A percentile compares a stretch with the other conserved stretches of the same genome.
Evolutionary conservation across 2,329 filamentous ascomycete species (phyloP).

Genomic region (Claviceps sorghi): DNA sequence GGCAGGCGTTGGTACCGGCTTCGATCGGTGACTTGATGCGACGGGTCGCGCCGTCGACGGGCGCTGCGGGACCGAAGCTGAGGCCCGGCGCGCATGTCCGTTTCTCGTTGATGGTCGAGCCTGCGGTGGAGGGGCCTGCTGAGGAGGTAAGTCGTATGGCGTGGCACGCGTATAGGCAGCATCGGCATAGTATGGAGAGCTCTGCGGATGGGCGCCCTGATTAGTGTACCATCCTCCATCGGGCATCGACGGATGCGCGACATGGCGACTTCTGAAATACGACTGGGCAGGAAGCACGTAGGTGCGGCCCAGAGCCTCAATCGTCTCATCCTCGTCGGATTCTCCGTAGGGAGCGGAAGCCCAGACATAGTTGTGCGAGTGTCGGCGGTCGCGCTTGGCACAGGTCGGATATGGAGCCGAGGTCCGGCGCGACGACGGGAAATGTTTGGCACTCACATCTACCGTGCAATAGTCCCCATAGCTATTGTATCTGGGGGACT

Average conservation of each 20-base stretch:
- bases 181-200: constrained; percentile 21
- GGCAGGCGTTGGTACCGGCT: constrained; percentile 21
- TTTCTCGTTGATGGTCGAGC: constrained; percentile 27
- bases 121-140: constrained; percentile 19
- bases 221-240: constrained; percentile 44
- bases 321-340: constrained; percentile 49
- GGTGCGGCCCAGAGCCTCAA: constrained; percentile 36
- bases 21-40: constrained; percentile 12
- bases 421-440: constrained; percentile 29
- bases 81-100: constrained; percentile 31
- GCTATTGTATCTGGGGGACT: constrained; percentile 48
- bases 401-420: constrained; percentile 19
- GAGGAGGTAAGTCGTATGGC: constrained; percentile 28
- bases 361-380: constrained; percentile 44
- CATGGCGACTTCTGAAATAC: constrained; percentile 21
- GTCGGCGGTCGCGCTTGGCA: constrained; percentile 37
- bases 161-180: constrained; percentile 21
- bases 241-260: constrained; percentile 25
- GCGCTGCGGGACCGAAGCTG: constrained; percentile 35
- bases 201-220: constrained; percentile 42
- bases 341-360: constrained; percentile 44
- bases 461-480: constrained; percentile 48
- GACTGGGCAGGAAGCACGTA: constrained; percentile 38
- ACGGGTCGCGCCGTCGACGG: constrained; percentile 37
- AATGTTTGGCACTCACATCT: constrained; percentile 48